Evolutionary conservation across 257 asterid species (phyloP), one percentile per base, ranked within the genome.

Genomic region (Solanum bukasovii): DNA sequence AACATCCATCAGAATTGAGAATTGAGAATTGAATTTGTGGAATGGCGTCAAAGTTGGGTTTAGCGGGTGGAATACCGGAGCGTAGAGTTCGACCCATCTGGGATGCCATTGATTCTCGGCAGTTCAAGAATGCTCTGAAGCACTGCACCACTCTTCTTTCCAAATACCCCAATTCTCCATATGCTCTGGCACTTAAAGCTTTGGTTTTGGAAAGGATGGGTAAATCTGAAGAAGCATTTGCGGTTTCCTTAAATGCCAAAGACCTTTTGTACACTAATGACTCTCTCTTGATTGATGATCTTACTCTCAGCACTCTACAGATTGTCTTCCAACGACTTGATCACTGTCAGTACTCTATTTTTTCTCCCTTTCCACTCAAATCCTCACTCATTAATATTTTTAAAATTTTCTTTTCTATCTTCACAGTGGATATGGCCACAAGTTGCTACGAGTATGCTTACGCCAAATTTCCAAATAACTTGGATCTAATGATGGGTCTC

Each of bases 51-150:
- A 97, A 95, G 90, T 92, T 96, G 89, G 99, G 99, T 68, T 90
- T 97, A 73, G 96, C 96, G 84, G 98, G 99, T 33, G 99, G 98
- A 84, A 92, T 96, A 52, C 98, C 98, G 92, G 99, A 96, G 94
- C 96, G 98, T 38, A 92, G 98, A 87, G 98, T 95, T 89, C 98
- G 98, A 84, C 98, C 98, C 86, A 92, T 97, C 77, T 94, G 99
- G 99, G 99, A 97, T 84, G 98, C 99, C 89, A 92, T 97, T 84
- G 98, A 96, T 87, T 93, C 98, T 83, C 99, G 99, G 87, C 98
- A 95, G 95, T 96, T 91, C 94, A 97, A 94, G 92, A 94, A 91
- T 88, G 99, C 99, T 31, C 95, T 97, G 90, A 97, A 96, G 93
- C 98, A 90, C 68, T 92, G 95, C 83, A 88, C 94, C 18, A 78